phyloP scores from a whole-genome alignment of 345 rosid species.

The Eucalyptus dawsonii region DNA sequence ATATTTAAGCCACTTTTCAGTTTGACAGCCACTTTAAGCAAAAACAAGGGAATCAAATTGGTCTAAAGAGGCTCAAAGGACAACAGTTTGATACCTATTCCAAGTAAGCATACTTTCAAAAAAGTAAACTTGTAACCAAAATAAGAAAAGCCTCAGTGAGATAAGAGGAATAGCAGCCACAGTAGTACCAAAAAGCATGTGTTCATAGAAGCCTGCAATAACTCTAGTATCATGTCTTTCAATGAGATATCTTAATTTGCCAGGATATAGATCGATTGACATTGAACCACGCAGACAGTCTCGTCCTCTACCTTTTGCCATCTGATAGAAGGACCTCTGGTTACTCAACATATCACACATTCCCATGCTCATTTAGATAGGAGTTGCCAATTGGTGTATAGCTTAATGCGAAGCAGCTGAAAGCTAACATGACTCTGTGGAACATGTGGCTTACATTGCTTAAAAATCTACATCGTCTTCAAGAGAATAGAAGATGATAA shows the following conservation, averaged over 20 bases:
- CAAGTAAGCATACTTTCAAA: background rate
- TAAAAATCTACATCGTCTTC: background rate
- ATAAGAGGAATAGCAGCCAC: background rate
- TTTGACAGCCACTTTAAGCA: background rate
- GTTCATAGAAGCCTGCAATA: background rate
- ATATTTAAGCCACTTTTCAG: background rate
- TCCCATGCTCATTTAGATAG: background rate
- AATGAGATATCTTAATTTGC: background rate
- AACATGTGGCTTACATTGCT: background rate
- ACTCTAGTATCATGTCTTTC: background rate
- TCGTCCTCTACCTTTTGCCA: background rate
- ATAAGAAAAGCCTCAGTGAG: background rate
- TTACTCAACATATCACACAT: background rate
- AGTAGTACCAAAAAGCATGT: background rate
- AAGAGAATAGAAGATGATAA: background rate
- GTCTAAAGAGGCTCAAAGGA: background rate
- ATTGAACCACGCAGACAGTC: background rate
- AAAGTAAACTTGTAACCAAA: background rate
- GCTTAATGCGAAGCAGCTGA: background rate
- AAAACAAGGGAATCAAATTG: background rate
- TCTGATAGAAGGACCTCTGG: background rate
- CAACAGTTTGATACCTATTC: background rate
- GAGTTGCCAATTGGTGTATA: background rate
- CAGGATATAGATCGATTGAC: background rate
- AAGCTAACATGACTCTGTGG: background rate